Percentiles rank a stretch among this genome's conserved stretches.
Conservation (phyloP, 1,284 basidiomycete genomes). For the Microstroma glucosiphilum region DNA sequence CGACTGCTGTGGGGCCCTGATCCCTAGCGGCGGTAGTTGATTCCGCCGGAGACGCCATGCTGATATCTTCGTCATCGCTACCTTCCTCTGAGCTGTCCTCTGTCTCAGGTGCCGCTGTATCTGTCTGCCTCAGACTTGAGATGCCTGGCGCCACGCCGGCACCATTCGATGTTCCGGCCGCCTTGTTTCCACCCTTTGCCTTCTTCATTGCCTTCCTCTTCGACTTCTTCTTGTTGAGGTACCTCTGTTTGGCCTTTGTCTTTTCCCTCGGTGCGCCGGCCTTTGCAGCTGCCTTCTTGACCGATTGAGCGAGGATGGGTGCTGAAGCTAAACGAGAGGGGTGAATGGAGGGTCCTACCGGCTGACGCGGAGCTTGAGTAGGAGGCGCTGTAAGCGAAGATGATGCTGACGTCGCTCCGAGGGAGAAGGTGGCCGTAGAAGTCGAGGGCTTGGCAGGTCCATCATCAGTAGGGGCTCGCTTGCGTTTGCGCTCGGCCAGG, state of each 20-base stretch:
- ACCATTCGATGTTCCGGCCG: background rate
- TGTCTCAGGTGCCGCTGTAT: background rate
- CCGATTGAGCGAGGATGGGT: slow-evolving; percentile 24
- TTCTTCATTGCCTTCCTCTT: slow-evolving; percentile 33
- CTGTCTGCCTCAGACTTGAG: background rate
- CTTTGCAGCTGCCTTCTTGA: slow-evolving; percentile 21
- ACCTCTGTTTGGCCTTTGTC: slow-evolving; percentile 46
- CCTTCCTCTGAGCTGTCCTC: slow-evolving; percentile 1
- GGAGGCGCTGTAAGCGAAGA: slow-evolving; percentile 1
- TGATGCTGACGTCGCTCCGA: background rate
- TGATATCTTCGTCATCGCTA: background rate
- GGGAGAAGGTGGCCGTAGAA: background rate
- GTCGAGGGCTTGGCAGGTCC: background rate
- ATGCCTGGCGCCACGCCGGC: background rate
- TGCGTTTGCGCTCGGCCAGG: slow-evolving; percentile 9
- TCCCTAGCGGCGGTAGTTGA: background rate
- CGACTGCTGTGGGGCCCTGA: no score
- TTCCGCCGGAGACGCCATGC: background rate
- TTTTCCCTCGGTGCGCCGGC: slow-evolving; percentile 23
- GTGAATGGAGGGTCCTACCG: slow-evolving; percentile 20
- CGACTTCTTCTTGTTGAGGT: slow-evolving; percentile 44
- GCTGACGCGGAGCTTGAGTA: background rate
- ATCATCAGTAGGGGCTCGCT: background rate
- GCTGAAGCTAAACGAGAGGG: slow-evolving; percentile 32
- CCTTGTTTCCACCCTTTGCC: slow-evolving; percentile 9